Evolutionary conservation across 73 alveolate species (phyloP).

Genomic region (Paramecium bursaria): DNA sequence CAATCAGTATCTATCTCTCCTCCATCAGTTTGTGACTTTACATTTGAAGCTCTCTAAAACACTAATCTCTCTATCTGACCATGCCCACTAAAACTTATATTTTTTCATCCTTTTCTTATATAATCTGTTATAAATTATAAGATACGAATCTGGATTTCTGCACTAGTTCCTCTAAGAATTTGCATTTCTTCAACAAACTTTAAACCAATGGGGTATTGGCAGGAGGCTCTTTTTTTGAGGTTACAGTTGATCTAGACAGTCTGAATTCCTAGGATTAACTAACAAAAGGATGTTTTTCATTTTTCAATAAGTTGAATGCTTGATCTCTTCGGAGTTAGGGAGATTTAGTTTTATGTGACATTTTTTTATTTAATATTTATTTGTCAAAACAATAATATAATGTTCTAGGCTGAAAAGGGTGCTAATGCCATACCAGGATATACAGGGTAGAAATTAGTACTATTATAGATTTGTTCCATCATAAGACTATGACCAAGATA

Average conservation of each 20-base stretch:
- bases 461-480: neutral
- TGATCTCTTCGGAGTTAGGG: slow-evolving; percentile 18
- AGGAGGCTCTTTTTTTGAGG: neutral
- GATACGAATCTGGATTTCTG: slow-evolving; percentile 30
- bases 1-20: slow-evolving; percentile 36
- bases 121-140: neutral
- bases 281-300: slow-evolving; percentile 53
- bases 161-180: slow-evolving; percentile 25
- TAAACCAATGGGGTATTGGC: slow-evolving; percentile 25
- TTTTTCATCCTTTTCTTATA: slow-evolving; percentile 15
- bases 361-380: no score
- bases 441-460: neutral
- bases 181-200: neutral
- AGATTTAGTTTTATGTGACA: slow-evolving; percentile 38
- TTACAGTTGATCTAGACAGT: slow-evolving; percentile 17
- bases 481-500: neutral
- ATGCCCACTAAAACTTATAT: slow-evolving; percentile 20
- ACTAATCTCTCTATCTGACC: slow-evolving; percentile 19
- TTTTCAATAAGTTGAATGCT: slow-evolving; percentile 23
- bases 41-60: slow-evolving; percentile 28
- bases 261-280: slow-evolving; percentile 24
- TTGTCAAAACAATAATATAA: neutral
- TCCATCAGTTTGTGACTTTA: slow-evolving; percentile 34
- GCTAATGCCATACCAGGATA: slow-evolving; percentile 35
- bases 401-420: slow-evolving; percentile 38